Evolutionary conservation across 768 basidiomycete genomes (phyloP).

Genomic region (Leccinum uliginosum): DNA sequence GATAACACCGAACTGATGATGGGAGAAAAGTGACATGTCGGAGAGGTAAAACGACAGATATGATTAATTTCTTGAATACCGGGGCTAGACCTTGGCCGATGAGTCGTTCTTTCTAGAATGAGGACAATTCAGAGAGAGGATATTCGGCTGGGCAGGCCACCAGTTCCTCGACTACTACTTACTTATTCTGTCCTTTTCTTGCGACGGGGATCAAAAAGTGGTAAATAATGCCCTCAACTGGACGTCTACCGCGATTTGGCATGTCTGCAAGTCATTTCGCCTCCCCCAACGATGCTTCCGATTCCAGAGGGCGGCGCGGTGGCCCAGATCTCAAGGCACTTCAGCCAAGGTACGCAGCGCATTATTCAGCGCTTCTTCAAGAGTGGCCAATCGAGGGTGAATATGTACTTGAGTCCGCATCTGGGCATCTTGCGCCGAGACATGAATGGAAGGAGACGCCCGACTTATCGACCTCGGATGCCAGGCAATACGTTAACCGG

Average conservation of each 20-base stretch:
- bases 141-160: not conserved
- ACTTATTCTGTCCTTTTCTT: not conserved
- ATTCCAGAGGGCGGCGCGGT: constrained; percentile 6
- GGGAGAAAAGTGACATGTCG: not conserved
- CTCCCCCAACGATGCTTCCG: constrained; percentile 14
- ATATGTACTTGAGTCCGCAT: too few relatives aligned
- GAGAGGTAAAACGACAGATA: not conserved
- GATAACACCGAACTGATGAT: constrained; percentile 8
- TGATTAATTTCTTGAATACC: constrained; percentile 16
- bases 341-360: constrained; percentile 9
- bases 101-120: not conserved
- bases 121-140: not conserved
- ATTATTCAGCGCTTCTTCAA: constrained; percentile 2
- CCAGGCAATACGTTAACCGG: not conserved
- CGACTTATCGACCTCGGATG: constrained; percentile 1
- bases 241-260: constrained; percentile 1
- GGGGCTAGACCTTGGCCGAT: constrained; percentile 3
- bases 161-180: constrained; percentile 9
- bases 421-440: constrained; percentile 16
- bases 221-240: not conserved
- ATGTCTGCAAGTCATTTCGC: constrained; percentile 20
- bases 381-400: constrained; percentile 10
- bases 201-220: constrained; percentile 24
- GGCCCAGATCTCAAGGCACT: constrained; percentile 12
- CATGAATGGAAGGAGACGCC: constrained; percentile 13